Evolutionary conservation across 495 filamentous ascomycete species (phyloP).

Genomic region (Baudoinia panamericana): DNA sequence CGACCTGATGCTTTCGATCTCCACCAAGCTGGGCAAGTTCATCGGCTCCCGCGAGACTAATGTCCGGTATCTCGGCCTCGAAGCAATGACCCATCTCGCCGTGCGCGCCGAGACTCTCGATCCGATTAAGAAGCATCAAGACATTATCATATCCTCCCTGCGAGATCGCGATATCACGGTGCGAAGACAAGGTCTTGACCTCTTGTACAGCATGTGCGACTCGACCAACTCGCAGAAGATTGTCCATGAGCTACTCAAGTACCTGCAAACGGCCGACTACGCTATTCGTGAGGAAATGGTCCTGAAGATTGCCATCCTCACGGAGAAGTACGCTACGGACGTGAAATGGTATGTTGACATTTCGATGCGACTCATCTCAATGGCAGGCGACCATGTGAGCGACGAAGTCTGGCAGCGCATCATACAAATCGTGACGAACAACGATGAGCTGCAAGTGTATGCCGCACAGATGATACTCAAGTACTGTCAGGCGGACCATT

Average conservation of each 20-base stretch:
- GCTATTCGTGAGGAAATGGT: conserved; percentile 91
- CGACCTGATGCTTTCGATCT: conserved; percentile 91
- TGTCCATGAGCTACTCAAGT: conserved; percentile 84
- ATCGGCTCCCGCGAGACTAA: conserved; percentile 96
- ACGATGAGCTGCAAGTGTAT: conserved; percentile 95
- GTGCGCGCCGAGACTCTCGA: conserved; percentile 89
- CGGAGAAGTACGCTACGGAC: conserved; percentile 96
- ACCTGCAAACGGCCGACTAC: conserved; percentile 92
- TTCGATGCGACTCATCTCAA: conserved; percentile 81
- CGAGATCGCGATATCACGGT: conserved; percentile 96
- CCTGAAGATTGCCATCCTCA: conserved; percentile 93
- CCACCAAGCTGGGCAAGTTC: conserved; percentile 84
- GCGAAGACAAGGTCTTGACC: conserved; percentile 82
- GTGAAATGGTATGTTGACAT: conserved; percentile 99
- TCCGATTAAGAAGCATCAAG: conserved; percentile 96
- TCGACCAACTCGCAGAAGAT: conserved; percentile 80
- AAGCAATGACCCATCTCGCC: conserved; percentile 97
- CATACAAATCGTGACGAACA: conserved; percentile 98
- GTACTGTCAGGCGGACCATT: conserved; percentile 80
- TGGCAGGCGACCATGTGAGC: conserved; percentile 96
- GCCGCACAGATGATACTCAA: conserved; percentile 82
- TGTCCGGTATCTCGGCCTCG: conserved; percentile 89
- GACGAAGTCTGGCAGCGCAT: conserved; percentile 99
- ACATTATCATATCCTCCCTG: conserved; percentile 84
- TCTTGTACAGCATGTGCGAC: conserved; percentile 99